A percentile compares a stretch with the other conserved stretches of the same genome.
Conservation (phyloP, 2,329 filamentous ascomycete species). For the Penicillium rolfsii region DNA sequence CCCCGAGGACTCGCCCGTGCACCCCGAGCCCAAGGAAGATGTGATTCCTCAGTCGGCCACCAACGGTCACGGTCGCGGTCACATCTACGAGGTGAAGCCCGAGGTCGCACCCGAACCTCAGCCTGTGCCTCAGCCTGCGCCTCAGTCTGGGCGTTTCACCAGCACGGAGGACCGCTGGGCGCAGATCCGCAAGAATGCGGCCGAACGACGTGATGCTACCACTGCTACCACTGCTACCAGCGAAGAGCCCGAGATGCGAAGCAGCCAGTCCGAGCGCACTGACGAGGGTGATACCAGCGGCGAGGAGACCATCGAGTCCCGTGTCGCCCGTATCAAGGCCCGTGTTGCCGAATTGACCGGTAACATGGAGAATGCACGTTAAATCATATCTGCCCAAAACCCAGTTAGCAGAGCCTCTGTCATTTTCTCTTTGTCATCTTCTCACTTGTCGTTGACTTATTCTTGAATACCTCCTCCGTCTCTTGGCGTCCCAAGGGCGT, state of each 20-base stretch:
- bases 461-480: constrained; percentile 3
- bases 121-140: constrained; percentile 6
- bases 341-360: constrained; percentile 92
- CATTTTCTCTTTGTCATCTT: constrained; percentile 16
- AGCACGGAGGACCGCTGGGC: constrained; percentile 79
- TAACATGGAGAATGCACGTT: constrained; percentile 66
- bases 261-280: constrained; percentile 61
- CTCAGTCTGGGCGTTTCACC: constrained; percentile 6
- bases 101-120: constrained; percentile 10
- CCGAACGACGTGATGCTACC: constrained; percentile 65
- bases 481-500: constrained; percentile 12
- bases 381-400: constrained; percentile 17
- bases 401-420: background rate
- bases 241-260: constrained; percentile 66
- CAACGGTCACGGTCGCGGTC: constrained; percentile 22
- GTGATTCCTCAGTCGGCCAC: constrained; percentile 24
- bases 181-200: constrained; percentile 92
- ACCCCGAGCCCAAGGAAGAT: constrained; percentile 19
- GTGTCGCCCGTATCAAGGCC: constrained; percentile 96
- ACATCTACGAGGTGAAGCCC: constrained; percentile 17
- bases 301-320: constrained; percentile 95
- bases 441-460: background rate
- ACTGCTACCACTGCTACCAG: constrained; percentile 49
- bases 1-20: constrained; percentile 56
- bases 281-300: constrained; percentile 91